Base-by-base conservation (phyloP, 2,329 filamentous ascomycete species). In the Monilinia fructicola region DNA sequence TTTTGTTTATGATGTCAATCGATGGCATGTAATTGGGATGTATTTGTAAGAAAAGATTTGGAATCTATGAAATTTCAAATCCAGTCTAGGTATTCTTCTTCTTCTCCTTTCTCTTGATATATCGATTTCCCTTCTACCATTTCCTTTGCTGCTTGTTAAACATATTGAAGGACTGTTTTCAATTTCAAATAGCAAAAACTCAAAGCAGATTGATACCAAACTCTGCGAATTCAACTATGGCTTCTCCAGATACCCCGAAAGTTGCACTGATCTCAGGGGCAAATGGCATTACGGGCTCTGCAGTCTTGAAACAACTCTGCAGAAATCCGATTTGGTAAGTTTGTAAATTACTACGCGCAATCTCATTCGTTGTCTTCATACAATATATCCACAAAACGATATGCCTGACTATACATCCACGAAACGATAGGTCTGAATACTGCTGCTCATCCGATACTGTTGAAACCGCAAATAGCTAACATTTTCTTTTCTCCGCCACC, bases 271-370 rank as follows among this genome's bases (percentile, higher is more conserved):
- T 65, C 16, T 59, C 63, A 11, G 63, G 63, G 11, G 35, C 44
- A 11, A 65, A 59, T 52, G 63, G 63, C 9, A 65, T 65, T 6
- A 44, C 63, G 1, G 63, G 63, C 16, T 21, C 42, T n/a, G 63
- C 63, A 3, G 26, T 59, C n/a, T 50, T 65, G 23, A 65, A 40
- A 12, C 54, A 59, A 16, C 63, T 65, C 31, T 42, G 54, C 21
- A 40, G 16, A 3, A 59, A 38, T 26, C 63, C 54, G 1, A 2
- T 60, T 6, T 65, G 63, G 63, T 65, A 16, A 23, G 31, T 46
- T 16, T 4, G 31, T 3, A 16, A 31, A 23, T 31, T 1, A 46
- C 21, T 10, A n/a, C 35, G 44, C 18, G 2, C n/a, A 18, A 7
- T 6, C 26, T 23, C 26, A 26, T 46, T 42, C 12, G 46, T 16